A percentile compares a stretch with the other conserved stretches of the same genome.
These are phyloP conservation scores for Mucor irregularis DNA, from an alignment of 371 early-diverging fungal species.

Conservation along the genomic window DNA sequence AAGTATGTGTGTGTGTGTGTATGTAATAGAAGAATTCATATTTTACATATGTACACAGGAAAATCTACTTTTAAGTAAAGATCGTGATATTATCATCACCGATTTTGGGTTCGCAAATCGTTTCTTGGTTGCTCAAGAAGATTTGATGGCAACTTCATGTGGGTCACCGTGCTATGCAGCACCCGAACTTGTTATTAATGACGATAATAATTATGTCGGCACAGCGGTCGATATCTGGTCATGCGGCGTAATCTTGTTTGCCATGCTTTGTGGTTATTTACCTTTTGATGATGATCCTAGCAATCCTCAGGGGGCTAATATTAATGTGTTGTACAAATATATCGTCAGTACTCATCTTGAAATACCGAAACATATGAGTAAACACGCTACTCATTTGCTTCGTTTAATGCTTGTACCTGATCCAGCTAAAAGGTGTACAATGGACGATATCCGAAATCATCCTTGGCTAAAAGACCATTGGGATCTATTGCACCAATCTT, in stretches of 20 bases:
- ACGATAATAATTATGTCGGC: conserved; percentile 94
- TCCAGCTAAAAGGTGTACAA: conserved; percentile 55
- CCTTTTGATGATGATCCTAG: conserved; percentile 81
- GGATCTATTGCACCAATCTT: conserved; percentile 8
- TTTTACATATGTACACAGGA: conserved; percentile 54
- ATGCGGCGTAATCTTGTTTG: conserved; percentile 87
- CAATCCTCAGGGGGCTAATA: conserved; percentile 67
- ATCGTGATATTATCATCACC: conserved; percentile 89
- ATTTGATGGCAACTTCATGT: conserved; percentile 86
- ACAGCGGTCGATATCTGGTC: conserved; percentile 95
- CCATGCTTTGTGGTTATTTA: conserved; percentile 74
- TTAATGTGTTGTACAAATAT: conserved; percentile 65
- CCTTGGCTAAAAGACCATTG: conserved; percentile 34
- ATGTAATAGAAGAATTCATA: not conserved
- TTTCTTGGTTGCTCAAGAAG: conserved; percentile 57
- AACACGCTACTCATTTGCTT: conserved; percentile 51
- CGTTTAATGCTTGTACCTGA: conserved; percentile 62
- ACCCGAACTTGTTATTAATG: conserved; percentile 92
- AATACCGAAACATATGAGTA: conserved; percentile 52
- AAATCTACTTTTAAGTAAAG: conserved; percentile 82
- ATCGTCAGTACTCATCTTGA: conserved; percentile 61
- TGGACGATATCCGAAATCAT: conserved; percentile 59
- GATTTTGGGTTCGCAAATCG: conserved; percentile 99
- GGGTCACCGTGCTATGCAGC: conserved; percentile 98
- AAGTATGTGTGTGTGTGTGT: too few species aligned